Conservation (phyloP, 176 grass and related monocot species). For the Dendrocalamus sinicus region DNA sequence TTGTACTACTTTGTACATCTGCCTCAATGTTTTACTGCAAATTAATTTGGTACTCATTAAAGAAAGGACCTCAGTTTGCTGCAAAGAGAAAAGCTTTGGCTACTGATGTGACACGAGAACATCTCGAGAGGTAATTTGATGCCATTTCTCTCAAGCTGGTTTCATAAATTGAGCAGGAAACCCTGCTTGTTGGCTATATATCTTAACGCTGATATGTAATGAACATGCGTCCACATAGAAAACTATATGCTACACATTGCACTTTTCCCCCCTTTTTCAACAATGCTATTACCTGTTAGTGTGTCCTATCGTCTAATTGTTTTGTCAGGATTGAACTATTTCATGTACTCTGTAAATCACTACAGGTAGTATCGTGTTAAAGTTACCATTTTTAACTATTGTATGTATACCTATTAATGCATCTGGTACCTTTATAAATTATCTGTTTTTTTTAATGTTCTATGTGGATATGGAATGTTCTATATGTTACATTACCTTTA, state of each 20-base stretch:
- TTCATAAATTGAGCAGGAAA: background rate
- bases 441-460: background rate
- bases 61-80: constrained; percentile 87
- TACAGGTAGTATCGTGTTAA: constrained; percentile 6
- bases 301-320: background rate
- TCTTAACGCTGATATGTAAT: background rate
- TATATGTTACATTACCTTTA: background rate
- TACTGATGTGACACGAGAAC: constrained; percentile 91
- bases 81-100: constrained; percentile 79
- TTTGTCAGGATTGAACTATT: background rate
- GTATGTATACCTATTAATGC: background rate
- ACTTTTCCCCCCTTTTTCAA: background rate
- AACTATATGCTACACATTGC: background rate
- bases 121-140: constrained; percentile 77
- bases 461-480: background rate
- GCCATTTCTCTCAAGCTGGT: constrained; percentile 7
- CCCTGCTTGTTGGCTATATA: constrained; percentile 1
- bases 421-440: background rate
- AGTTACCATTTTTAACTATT: background rate
- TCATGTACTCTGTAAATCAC: background rate
- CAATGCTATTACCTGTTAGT: background rate
- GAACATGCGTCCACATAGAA: background rate
- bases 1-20: constrained; percentile 28
- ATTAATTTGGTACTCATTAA: constrained; percentile 72
- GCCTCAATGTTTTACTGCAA: constrained; percentile 56